Evolutionary conservation across 2,329 filamentous ascomycete genomes (phyloP).

Genomic region (Pestalotiopsis sp.): DNA sequence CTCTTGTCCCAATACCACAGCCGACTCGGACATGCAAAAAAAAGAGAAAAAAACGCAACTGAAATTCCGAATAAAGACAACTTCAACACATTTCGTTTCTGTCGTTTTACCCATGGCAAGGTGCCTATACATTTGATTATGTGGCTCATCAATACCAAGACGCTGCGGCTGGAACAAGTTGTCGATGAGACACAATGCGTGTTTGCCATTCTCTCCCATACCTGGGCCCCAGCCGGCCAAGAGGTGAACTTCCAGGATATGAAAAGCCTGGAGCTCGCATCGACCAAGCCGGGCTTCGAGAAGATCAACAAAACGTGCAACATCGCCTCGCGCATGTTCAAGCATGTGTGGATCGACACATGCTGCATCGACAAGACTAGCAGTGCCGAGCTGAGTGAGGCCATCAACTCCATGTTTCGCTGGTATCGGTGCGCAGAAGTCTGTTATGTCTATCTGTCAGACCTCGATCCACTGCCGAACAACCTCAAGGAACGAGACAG

Average conservation of each 20-base stretch:
- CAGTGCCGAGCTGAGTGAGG: slow-evolving; percentile 21
- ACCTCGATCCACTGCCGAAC: slow-evolving; percentile 18
- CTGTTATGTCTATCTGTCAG: slow-evolving; percentile 23
- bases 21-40: too few relatives aligned
- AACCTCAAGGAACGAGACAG: background rate
- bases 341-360: background rate
- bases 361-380: slow-evolving; percentile 22
- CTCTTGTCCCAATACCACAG: too few relatives aligned
- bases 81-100: too few relatives aligned
- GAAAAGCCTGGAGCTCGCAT: background rate
- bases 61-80: too few relatives aligned
- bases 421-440: slow-evolving; percentile 20
- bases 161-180: background rate
- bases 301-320: too few relatives aligned
- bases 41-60: too few relatives aligned
- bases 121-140: background rate
- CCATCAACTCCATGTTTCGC: slow-evolving; percentile 23
- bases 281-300: background rate
- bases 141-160: background rate
- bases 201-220: background rate
- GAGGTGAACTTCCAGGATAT: background rate
- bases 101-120: too few relatives aligned
- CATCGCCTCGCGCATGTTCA: background rate
- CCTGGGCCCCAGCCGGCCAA: background rate
- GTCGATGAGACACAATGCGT: background rate